Evolutionary conservation across 768 basidiomycete genomes (phyloP).

Genomic region (Erythrobasidium yunnanense): DNA sequence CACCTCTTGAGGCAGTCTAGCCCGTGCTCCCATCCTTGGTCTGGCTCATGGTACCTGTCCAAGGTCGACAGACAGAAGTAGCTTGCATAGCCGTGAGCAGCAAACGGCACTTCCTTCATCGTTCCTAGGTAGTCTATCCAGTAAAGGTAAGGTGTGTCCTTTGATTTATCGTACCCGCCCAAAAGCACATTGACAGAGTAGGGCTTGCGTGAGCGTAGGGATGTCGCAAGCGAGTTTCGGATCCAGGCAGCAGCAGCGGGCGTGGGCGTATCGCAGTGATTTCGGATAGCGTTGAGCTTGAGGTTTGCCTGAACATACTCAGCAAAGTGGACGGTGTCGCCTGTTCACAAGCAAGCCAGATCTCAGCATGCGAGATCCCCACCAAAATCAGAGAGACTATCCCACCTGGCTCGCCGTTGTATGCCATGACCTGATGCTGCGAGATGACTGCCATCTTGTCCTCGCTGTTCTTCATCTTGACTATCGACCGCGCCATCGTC

Average conservation of each 20-base stretch:
- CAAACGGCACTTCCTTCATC: slow-evolving; percentile 74
- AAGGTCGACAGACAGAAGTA: slow-evolving; percentile 87
- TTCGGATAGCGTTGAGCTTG: slow-evolving; percentile 87
- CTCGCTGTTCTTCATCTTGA: slow-evolving; percentile 82
- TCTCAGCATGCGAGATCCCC: not conserved
- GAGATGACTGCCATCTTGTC: slow-evolving; percentile 91
- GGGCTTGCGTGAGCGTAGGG: slow-evolving; percentile 72
- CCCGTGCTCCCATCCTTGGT: slow-evolving; percentile 73
- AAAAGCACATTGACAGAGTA: slow-evolving; percentile 87
- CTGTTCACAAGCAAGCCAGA: slow-evolving; percentile 43
- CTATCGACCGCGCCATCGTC: slow-evolving; percentile 14
- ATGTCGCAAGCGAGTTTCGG: slow-evolving; percentile 75
- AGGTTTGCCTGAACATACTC: slow-evolving; percentile 94
- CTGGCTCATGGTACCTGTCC: slow-evolving; percentile 86
- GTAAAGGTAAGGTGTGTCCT: slow-evolving; percentile 61
- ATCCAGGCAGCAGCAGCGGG: slow-evolving; percentile 90
- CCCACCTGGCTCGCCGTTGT: slow-evolving; percentile 82
- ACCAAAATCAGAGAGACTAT: slow-evolving; percentile 5
- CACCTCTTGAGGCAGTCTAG: slow-evolving; percentile 72
- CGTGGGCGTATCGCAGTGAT: slow-evolving; percentile 78
- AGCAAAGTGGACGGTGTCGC: slow-evolving; percentile 91
- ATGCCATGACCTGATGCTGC: slow-evolving; percentile 86
- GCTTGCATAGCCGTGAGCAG: slow-evolving; percentile 85
- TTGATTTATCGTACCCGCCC: slow-evolving; percentile 76
- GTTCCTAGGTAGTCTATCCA: slow-evolving; percentile 97